Percentiles rank a stretch among this genome's conserved stretches.
phyloP scores from a whole-genome alignment of 805 yeast genomes.

The Yueomyces sp. region DNA sequence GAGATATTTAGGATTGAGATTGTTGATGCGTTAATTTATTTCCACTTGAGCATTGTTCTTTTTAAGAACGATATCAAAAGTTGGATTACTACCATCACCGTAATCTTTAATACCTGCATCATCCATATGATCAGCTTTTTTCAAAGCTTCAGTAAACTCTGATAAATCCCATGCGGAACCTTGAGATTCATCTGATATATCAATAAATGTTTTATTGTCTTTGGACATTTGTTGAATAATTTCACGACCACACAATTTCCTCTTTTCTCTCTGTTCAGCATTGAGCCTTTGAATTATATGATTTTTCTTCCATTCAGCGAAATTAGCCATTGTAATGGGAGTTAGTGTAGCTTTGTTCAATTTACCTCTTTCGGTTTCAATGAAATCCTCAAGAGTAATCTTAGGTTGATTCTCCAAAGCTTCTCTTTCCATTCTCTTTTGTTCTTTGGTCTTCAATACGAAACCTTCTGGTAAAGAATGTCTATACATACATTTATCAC shows the following conservation, averaged over 20 bases:
- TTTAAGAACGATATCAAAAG: conserved; percentile 18
- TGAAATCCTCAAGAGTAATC: conserved; percentile 89
- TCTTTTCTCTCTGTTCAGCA: conserved; percentile 30
- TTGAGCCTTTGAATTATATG: conserved; percentile 46
- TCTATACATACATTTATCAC: conserved; percentile 82
- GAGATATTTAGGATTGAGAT: too few species aligned
- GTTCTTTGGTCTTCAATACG: conserved; percentile 93
- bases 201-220: conserved; percentile 40
- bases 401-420: conserved; percentile 77
- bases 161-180: conserved; percentile 32
- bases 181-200: conserved; percentile 21
- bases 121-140: conserved; percentile 23
- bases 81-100: conserved; percentile 48
- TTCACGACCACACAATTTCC: conserved; percentile 54
- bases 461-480: conserved; percentile 96
- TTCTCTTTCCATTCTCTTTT: conserved; percentile 73
- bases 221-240: conserved; percentile 45
- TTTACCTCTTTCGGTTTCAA: conserved; percentile 83
- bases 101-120: conserved; percentile 46
- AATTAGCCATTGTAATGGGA: conserved; percentile 74
- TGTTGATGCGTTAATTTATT: neutral
- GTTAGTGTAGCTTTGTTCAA: conserved; percentile 62
- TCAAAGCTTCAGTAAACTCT: conserved; percentile 28
- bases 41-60: conserved; percentile 1
- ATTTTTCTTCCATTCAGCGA: conserved; percentile 68